Percentiles rank a stretch among this genome's conserved stretches.
Conservation (phyloP, 169 alveolate species). For the Eimeria tenella region DNA sequence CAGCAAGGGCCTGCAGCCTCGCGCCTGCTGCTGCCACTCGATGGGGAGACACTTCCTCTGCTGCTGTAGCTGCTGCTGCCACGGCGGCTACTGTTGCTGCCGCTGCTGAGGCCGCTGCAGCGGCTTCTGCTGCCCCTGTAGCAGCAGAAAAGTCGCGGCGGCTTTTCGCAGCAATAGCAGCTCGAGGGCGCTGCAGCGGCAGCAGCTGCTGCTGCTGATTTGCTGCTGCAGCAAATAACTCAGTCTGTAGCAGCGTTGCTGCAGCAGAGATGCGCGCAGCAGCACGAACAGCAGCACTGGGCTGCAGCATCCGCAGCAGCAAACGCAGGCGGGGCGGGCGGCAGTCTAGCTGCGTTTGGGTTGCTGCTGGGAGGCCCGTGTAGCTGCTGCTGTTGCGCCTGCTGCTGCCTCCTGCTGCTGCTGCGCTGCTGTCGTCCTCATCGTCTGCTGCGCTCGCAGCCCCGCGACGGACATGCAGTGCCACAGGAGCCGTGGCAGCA, state of each 20-base stretch:
- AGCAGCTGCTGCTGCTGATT: conserved; percentile 40
- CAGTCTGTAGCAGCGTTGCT: conserved; percentile 30
- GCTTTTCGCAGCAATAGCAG: background rate
- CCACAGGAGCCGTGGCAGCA: conserved; percentile 1
- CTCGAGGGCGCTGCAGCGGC: background rate
- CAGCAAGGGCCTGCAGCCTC: conserved; percentile 37
- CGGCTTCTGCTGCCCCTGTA: conserved; percentile 21
- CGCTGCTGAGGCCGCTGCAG: conserved; percentile 50
- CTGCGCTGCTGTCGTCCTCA: conserved; percentile 39
- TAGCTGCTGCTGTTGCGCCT: conserved; percentile 70
- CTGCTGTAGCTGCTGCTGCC: conserved; percentile 64
- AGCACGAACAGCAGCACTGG: conserved; percentile 62
- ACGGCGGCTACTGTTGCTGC: conserved; percentile 37
- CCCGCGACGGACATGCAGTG: conserved; percentile 46
- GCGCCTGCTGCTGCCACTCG: conserved; percentile 33
- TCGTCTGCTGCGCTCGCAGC: conserved; percentile 51
- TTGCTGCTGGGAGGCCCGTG: conserved; percentile 56
- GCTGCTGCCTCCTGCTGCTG: conserved; percentile 53
- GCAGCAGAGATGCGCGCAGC: conserved; percentile 59
- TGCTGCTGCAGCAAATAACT: conserved; percentile 1
- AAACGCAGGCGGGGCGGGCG: conserved; percentile 54
- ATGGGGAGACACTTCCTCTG: conserved; percentile 50
- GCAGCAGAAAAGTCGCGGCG: conserved; percentile 19
- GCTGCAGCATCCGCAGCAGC: conserved; percentile 68
- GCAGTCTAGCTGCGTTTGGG: conserved; percentile 27